Evolutionary conservation across 2,329 filamentous ascomycete genomes (phyloP), one percentile per base, ranked within the genome.

Genomic region (Colletotrichum echinochloae): DNA sequence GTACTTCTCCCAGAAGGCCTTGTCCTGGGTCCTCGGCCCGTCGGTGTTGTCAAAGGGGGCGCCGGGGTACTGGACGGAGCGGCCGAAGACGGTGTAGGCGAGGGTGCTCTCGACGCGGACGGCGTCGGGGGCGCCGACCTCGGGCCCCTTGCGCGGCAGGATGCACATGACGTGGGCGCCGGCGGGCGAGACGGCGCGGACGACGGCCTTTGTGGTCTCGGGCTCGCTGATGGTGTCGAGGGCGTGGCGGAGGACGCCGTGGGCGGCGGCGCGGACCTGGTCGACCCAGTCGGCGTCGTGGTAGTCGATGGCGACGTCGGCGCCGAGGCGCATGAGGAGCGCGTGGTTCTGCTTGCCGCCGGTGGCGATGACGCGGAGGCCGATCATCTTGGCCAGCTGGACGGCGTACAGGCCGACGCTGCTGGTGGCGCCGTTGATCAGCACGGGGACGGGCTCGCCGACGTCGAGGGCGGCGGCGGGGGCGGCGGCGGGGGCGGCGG

Each of bases 261-360:
- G 66, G 2, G 64, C 66, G n/a, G 80, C 78, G 26, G 74, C 73
- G 51, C 35, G 51, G 18, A 65, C 60, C 44, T 70, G 69, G 20
- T 70, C 69, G 4, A 65, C 16, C 69, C 69, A 71, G 48, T 71
- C 55, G 26, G 52, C 57, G 3, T 71, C 72, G 37, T 75, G 77
- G 77, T 88, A 86, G 78, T 88, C 84, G 65, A 87, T 83, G 20
- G 78, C 80, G 7, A 77, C 75, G 26, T 83, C 82, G 11, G 85
- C 86, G n/a, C 86, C 86, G 3, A 83, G 79, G 1, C 74, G 76
- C 67, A 77, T 77, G 23, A 84, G 78, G 4, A 83, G 79, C 1
- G 77, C 80, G 49, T 78, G 78, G 72, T 85, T 84, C 30, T 70
- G 71, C 5, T 78, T 75, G 60, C 60, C 54, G 6, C 59, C 69